Evolutionary conservation across 345 rosid species (phyloP).

Genomic region (Hevea brasiliensis): DNA sequence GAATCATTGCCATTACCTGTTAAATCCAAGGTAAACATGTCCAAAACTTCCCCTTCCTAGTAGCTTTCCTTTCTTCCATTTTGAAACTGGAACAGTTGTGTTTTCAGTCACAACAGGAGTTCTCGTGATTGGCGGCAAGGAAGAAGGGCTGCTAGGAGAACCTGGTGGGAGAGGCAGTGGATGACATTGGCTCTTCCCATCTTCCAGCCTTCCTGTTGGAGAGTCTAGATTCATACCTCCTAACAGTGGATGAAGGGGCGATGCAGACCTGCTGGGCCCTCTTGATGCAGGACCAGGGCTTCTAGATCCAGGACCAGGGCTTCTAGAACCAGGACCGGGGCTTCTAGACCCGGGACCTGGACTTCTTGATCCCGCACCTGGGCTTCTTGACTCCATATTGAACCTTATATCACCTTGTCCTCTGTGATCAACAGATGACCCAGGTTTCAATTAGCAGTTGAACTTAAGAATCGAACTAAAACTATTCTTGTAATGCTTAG

Average conservation of each 20-base stretch:
- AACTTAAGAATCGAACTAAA: constrained; percentile 13
- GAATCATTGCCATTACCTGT: constrained; percentile 50
- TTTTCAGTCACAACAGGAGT: constrained; percentile 41
- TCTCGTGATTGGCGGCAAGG: constrained; percentile 46
- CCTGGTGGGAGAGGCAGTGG: constrained; percentile 91
- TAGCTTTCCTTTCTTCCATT: constrained; percentile 86
- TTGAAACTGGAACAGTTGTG: constrained; percentile 39
- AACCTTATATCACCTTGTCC: constrained; percentile 46
- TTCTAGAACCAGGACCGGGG: constrained; percentile 28
- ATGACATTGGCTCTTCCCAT: constrained; percentile 65
- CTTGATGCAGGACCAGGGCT: constrained; percentile 47
- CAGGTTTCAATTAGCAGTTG: constrained; percentile 13
- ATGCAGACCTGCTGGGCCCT: constrained; percentile 66
- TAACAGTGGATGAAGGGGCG: constrained; percentile 66
- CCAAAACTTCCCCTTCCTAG: constrained; percentile 97
- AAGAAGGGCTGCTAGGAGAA: constrained; percentile 79
- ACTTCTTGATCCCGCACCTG: constrained; percentile 36
- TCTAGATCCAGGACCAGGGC: constrained; percentile 30
- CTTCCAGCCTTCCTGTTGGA: constrained; percentile 58
- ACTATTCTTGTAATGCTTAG: neutral
- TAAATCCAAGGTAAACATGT: constrained; percentile 88
- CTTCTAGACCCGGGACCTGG: constrained; percentile 30
- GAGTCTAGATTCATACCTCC: constrained; percentile 58
- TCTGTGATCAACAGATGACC: constrained; percentile 43
- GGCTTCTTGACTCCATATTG: constrained; percentile 50